Evolutionary conservation across 345 rosid genomes (phyloP), one percentile per base, ranked within the genome.

Genomic region (Populus euphratica): DNA sequence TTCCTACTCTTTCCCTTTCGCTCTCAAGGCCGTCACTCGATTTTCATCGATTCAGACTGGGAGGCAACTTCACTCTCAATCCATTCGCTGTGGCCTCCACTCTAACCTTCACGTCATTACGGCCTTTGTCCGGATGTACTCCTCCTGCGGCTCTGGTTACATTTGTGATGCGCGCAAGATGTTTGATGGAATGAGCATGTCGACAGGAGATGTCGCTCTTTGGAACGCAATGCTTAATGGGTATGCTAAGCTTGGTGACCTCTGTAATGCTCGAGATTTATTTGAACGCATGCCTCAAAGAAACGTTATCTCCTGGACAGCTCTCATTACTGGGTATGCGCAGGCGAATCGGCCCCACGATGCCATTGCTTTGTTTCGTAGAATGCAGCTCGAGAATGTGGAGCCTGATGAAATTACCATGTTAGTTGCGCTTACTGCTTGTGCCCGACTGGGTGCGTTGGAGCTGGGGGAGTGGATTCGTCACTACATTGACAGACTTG

Each of bases 171-270:
- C 93, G 7, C 85, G 87, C 65, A 85, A 86, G 73, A 77, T 90
- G 90, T 94, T 92, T 50, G 91, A 91, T 56, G 87, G 67, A 79
- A 66, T 82, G 83, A 18, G 68, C 73, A 68, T 72, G 0, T 73
- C 31, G 39, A 16, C 50, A 2, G 43, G 80, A 11, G 79, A 83
- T n/a, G 88, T 81, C 23, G 76, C 80, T 49, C 68, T 86, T 67
- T 94, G 97, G 94, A 89, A 89, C 75, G 91, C 93, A 4, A 89
- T 90, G 83, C 59, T 92, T 75, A 79, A 85, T 0, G 90, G 85
- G 33, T 91, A 83, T 70, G 88, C 77, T 4, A 89, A 84, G 86
- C 81, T 62, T 11, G 91, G 91, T 13, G 77, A 86, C 62, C 66
- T 91, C 80, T 82, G 83, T 68, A 70, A 65, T 73, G 94, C 93